These are phyloP conservation scores for Dioszegia hungarica DNA, from an alignment of 768 basidiomycete genomes.

Conservation along the genomic window DNA sequence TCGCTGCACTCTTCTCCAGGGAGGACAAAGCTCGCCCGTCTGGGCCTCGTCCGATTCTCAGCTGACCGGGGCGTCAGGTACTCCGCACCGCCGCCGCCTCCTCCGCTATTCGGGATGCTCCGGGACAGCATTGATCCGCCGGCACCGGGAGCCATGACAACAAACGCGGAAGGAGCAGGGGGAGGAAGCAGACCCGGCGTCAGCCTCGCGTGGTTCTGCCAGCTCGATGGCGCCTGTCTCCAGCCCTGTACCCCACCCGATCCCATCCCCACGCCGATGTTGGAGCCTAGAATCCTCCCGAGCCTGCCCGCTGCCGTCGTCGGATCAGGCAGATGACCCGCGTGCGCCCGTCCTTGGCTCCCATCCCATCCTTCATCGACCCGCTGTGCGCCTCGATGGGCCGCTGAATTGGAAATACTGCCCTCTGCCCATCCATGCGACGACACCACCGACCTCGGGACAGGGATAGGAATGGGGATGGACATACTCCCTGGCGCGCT, in stretches of 20 bases:
- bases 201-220: constrained; percentile 25
- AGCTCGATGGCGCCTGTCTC: constrained; percentile 13
- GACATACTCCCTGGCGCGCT: no score
- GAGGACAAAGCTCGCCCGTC: background rate
- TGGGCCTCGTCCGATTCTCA: background rate
- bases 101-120: no score
- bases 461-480: background rate
- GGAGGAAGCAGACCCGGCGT: background rate
- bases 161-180: background rate
- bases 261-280: background rate
- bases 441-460: background rate
- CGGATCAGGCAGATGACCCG: constrained; percentile 26
- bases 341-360: constrained; percentile 19
- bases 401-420: background rate
- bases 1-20: background rate
- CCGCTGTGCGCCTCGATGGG: constrained; percentile 3
- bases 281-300: constrained; percentile 10
- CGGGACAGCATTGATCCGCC: background rate
- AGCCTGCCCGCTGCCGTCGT: constrained; percentile 16
- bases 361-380: constrained; percentile 37
- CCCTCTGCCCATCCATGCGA: background rate
- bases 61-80: background rate
- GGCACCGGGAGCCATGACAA: background rate
- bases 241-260: constrained; percentile 1
- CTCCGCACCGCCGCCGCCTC: no score